Evolutionary conservation across 768 basidiomycete genomes (phyloP), one percentile per base, ranked within the genome.

Genomic region (Tylopilus balloui): DNA sequence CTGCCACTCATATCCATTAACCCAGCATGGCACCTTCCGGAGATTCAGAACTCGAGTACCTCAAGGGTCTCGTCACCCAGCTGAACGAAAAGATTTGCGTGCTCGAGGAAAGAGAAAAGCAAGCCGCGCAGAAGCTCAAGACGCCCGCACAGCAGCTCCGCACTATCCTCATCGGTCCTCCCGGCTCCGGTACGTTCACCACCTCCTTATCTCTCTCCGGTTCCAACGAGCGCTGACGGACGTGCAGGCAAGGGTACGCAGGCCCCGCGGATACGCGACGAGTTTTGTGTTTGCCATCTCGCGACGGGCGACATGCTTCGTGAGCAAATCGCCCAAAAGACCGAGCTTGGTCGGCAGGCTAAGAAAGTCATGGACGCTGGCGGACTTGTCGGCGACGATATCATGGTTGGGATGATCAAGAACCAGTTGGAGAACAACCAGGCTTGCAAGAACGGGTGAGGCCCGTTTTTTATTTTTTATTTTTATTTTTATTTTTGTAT

Each of bases 261-360:
- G 70, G 96, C 93, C 0, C 95, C 96, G 6, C 80, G 77, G 66
- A 93, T 99, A 73, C 83, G 86, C 45, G 84, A 92, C 54, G 80
- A 89, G 63, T 99, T 88, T 76, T 94, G 92, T 65, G 83, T 99
- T 38, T 99, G 96, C 76, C 96, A 99, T 74, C 76, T 99, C 59
- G 95, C 96, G 21, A 99, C 96, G 25, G 96, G 96, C 17, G 96
- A 99, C 75, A 95, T 99, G 92, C 78, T 99, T 50, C 87, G 96
- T 42, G 90, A 92, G 55, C 92, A 99, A 69, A 92, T 99, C 52
- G 64, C 82, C 29, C 69, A 83, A 66, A 87, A 94, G 73, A 96
- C 96, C 4, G 73, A 80, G 36, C 81, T 99, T 35, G 96, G 96
- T 53, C 71, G 86, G 39, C 80, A 88, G 60, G 96, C 96, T 17